Base-by-base conservation (phyloP, 2,329 filamentous ascomycete species). In the Fusarium sp. region DNA sequence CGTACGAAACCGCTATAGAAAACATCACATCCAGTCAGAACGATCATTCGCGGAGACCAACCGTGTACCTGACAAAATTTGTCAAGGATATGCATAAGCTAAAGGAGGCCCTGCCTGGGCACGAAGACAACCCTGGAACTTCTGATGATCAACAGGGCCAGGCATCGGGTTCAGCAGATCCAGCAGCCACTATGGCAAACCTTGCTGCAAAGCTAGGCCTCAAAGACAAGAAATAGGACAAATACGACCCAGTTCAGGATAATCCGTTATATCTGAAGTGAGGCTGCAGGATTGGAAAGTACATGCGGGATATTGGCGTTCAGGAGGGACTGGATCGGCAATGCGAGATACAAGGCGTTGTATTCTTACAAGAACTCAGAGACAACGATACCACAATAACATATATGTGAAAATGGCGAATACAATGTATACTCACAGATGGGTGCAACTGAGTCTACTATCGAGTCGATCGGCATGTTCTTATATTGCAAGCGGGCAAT, bases 1-100 rank as follows among this genome's bases (percentile, higher is more conserved):
- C 95, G 1, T 97, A 97, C 76, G 89, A 92, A 74, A 75, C 76
- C 20, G 87, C 92, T 63, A 93, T 97, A 79, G 87, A 96, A 28
- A 86, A 90, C 17, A 95, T 97, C 72, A 81, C 79, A 70, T 74
- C 81, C 28, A 40, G 62, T 17, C 69, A 68, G 32, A 82, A 79
- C 60, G 76, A 65, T 32, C 19, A 80, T 24, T 75, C 78, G 17
- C 74, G 79, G 45, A 76, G 78, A 51, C 80, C 82, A 15, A 79
- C 80, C 15, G 78, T 86, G 49, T 87, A 85, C 68, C 75, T 84
- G 62, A 87, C 83, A 46, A 81, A 79, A 45, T 80, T 83, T 47
- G 80, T 86, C 45, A 80, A 81, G 53, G 81, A 83, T 57, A 80
- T 79, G 53, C 79, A 82, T 48, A 76, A 74, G 54, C 75, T 81